These are phyloP conservation scores for Wickerhamomyces bovis DNA, from an alignment of 805 yeast species.

Conservation along the genomic window DNA sequence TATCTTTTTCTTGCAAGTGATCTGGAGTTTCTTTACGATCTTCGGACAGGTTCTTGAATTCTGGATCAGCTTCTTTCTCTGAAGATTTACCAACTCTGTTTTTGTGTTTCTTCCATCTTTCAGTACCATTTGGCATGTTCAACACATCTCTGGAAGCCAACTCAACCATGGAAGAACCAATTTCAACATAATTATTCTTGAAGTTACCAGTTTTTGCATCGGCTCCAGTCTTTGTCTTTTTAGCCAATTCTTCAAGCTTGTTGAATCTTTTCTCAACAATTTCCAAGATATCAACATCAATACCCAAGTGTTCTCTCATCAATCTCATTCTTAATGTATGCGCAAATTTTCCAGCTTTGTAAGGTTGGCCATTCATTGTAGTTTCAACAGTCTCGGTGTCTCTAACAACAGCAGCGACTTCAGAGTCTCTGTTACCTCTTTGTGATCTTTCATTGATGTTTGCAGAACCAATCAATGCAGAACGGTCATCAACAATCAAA, in stretches of 20 bases:
- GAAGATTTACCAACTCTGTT: background rate
- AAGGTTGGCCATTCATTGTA: conserved; percentile 77
- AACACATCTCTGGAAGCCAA: conserved; percentile 66
- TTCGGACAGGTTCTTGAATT: conserved; percentile 16
- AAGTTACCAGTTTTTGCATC: conserved; percentile 39
- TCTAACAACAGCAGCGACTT: conserved; percentile 82
- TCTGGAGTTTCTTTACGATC: conserved; percentile 23
- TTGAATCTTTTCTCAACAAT: conserved; percentile 69
- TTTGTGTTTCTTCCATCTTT: conserved; percentile 33
- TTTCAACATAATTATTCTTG: conserved; percentile 25
- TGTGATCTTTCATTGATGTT: conserved; percentile 95
- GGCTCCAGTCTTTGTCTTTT: conserved; percentile 17
- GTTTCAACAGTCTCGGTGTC: conserved; percentile 67
- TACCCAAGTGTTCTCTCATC: conserved; percentile 96
- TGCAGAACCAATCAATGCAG: conserved; percentile 95
- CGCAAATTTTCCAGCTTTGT: conserved; percentile 79
- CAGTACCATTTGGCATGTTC: conserved; percentile 41
- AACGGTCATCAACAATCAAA: conserved; percentile 87
- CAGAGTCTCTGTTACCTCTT: conserved; percentile 92
- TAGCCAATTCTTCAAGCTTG: conserved; percentile 32
- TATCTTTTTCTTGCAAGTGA: conserved; percentile 14
- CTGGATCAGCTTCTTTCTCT: conserved; percentile 12
- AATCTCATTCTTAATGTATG: conserved; percentile 82
- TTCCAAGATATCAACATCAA: conserved; percentile 83
- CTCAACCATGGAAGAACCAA: conserved; percentile 67